Conservation (phyloP, 2,329 filamentous ascomycete species). For the Sporothrix phasma region DNA sequence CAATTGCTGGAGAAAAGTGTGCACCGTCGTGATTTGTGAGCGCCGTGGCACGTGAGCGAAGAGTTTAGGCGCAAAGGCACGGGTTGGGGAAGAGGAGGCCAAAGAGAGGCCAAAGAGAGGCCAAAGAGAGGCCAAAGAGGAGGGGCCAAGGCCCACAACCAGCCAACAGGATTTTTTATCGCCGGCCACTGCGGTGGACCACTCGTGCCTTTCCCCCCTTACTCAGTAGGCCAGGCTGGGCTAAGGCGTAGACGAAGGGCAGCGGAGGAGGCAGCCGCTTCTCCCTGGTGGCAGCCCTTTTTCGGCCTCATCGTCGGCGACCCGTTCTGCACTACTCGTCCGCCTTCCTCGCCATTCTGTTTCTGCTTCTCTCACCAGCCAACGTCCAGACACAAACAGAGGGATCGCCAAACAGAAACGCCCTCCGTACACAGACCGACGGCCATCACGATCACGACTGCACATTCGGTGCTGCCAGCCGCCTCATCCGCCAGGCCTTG, state of each 20-base stretch:
- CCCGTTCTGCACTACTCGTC: neutral
- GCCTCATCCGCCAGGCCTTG: neutral
- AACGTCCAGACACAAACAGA: neutral
- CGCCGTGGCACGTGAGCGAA: slow-evolving; percentile 6
- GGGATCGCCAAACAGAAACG: neutral
- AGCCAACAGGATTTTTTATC: slow-evolving; percentile 10
- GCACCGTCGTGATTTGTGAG: neutral
- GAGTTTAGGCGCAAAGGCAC: neutral
- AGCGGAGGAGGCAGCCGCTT: slow-evolving; percentile 12
- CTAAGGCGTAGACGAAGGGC: slow-evolving; percentile 3
- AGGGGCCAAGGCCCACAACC: neutral
- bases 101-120: neutral
- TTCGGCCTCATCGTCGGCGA: slow-evolving; percentile 9
- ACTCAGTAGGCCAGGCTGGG: slow-evolving; percentile 6
- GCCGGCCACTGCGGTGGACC: slow-evolving; percentile 4
- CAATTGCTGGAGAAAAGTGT: neutral
- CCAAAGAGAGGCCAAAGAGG: neutral
- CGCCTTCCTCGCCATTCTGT: neutral
- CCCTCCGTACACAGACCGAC: neutral
- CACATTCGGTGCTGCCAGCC: neutral
- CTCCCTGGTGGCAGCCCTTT: slow-evolving; percentile 3
- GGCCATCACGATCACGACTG: neutral
- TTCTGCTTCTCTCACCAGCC: neutral
- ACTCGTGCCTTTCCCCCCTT: neutral
- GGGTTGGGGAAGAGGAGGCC: neutral